Conservation (phyloP, 495 filamentous ascomycete species). For the Daldinia grandis region DNA sequence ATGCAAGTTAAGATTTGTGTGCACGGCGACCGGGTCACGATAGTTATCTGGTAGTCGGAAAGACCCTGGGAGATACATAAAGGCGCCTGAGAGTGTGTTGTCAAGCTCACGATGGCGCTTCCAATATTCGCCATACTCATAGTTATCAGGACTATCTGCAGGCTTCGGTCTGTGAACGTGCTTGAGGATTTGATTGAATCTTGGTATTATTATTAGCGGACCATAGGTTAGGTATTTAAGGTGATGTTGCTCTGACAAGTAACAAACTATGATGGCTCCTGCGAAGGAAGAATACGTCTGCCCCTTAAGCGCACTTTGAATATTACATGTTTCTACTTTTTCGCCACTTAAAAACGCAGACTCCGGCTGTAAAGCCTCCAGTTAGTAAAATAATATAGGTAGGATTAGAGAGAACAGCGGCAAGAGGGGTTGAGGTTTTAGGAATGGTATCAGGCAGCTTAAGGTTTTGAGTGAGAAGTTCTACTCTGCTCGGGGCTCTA, state of each 20-base stretch:
- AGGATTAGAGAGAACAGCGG: neutral
- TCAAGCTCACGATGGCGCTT: constrained; percentile 58
- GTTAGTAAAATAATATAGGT: constrained; percentile 19
- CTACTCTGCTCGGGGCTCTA: neutral
- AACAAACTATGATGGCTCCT: constrained; percentile 50
- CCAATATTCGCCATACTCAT: constrained; percentile 53
- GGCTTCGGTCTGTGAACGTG: constrained; percentile 53
- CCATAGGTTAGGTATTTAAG: neutral
- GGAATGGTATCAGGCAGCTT: neutral
- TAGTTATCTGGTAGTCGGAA: constrained; percentile 51
- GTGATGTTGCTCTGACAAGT: constrained; percentile 34
- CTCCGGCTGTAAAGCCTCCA: constrained; percentile 41
- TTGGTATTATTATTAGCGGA: constrained; percentile 19
- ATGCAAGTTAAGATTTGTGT: constrained; percentile 57
- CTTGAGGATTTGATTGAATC: constrained; percentile 52
- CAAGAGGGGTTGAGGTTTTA: neutral
- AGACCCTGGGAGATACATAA: constrained; percentile 57
- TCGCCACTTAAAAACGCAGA: constrained; percentile 49
- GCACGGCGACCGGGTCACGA: constrained; percentile 49
- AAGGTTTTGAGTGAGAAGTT: neutral
- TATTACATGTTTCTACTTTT: constrained; percentile 45
- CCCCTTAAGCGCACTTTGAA: constrained; percentile 51
- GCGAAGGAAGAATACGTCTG: constrained; percentile 52
- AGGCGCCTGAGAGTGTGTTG: constrained; percentile 53
- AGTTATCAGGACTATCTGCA: constrained; percentile 51